These are phyloP conservation scores for Ophiostoma ulmi DNA, from an alignment of 2,329 filamentous ascomycete genomes.

Conservation along the genomic window DNA sequence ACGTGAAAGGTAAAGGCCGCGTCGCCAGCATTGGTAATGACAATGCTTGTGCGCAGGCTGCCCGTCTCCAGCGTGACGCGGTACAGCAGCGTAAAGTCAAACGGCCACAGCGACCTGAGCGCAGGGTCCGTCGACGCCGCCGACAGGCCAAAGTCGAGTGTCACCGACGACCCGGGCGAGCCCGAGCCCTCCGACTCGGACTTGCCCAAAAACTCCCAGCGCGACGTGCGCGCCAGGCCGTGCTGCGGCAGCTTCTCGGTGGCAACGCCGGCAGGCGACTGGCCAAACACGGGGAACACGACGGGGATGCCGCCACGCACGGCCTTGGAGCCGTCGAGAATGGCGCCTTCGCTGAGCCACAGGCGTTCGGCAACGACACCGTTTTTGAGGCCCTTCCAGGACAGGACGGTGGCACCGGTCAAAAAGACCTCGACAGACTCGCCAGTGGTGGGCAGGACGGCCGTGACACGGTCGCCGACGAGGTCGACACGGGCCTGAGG, in stretches of 20 bases:
- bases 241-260: conserved; percentile 81
- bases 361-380: conserved; percentile 65
- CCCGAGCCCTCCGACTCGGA: conserved; percentile 59
- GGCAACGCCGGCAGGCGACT: conserved; percentile 63
- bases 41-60: conserved; percentile 71
- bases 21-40: conserved; percentile 81
- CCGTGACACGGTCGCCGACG: conserved; percentile 67
- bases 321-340: conserved; percentile 79
- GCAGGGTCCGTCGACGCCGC: conserved; percentile 64
- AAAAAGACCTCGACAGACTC: conserved; percentile 82
- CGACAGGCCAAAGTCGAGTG: conserved; percentile 92
- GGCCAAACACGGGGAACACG: conserved; percentile 94
- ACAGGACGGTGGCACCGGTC: conserved; percentile 87
- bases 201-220: conserved; percentile 93
- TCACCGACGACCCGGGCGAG: conserved; percentile 47
- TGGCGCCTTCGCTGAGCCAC: conserved; percentile 75
- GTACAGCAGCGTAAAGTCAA: conserved; percentile 86
- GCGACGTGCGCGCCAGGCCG: conserved; percentile 83
- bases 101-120: conserved; percentile 70
- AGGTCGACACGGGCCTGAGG: conserved; percentile 73
- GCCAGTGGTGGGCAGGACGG: conserved; percentile 68
- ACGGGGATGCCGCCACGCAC: conserved; percentile 88
- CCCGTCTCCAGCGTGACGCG: conserved; percentile 77
- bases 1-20: conserved; percentile 85
- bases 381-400: conserved; percentile 71